Percentiles rank a stretch among this genome's conserved stretches.
Conservation (phyloP, 176 grass and related monocot species). For the Rhynchospora breviuscula region DNA sequence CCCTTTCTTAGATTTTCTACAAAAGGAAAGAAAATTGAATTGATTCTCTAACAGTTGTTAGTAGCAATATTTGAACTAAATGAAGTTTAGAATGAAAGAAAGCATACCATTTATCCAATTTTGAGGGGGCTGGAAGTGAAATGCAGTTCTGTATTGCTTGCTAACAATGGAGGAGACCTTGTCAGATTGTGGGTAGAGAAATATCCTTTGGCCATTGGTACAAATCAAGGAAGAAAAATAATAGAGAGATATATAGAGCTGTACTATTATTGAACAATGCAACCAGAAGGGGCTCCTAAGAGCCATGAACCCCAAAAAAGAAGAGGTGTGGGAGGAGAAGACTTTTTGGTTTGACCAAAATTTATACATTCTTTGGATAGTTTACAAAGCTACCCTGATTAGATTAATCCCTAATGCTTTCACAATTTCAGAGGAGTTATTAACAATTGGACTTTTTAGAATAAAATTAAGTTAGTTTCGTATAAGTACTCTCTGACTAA, state of each 20-base stretch:
- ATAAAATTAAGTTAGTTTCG: background rate
- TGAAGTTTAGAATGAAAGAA: background rate
- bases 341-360: slow-evolving; percentile 22
- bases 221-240: slow-evolving; percentile 17
- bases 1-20: background rate
- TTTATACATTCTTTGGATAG: background rate
- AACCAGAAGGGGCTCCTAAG: slow-evolving; percentile 11
- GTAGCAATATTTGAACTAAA: background rate
- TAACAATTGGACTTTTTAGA: background rate
- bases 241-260: slow-evolving; percentile 24
- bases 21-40: slow-evolving; percentile 8
- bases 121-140: slow-evolving; percentile 68
- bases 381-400: slow-evolving; percentile 8
- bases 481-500: background rate
- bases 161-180: slow-evolving; percentile 58
- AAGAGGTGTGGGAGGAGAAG: slow-evolving; percentile 14
- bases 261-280: slow-evolving; percentile 30
- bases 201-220: slow-evolving; percentile 43
- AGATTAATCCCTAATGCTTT: background rate
- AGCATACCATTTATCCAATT: slow-evolving; percentile 79
- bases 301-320: slow-evolving; percentile 20
- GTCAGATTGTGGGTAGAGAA: slow-evolving; percentile 44
- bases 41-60: background rate
- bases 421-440: background rate
- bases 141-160: slow-evolving; percentile 51